Conservation (phyloP, 2,329 filamentous ascomycete species). For the Botrytis cinerea region DNA sequence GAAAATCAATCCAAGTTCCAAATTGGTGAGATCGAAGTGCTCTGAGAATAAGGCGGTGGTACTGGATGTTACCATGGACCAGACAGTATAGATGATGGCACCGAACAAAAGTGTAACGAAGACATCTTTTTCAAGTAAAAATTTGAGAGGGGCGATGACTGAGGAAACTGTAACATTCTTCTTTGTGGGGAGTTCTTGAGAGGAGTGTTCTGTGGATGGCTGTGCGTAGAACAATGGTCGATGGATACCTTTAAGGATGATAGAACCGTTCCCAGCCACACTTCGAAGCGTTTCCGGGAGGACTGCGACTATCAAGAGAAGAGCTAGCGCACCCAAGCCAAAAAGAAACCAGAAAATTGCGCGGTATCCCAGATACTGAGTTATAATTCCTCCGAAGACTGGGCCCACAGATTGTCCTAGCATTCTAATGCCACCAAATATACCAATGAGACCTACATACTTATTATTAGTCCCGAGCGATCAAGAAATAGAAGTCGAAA, state of each 20-base stretch:
- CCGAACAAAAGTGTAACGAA: slow-evolving; percentile 43
- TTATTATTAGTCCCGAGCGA: not conserved
- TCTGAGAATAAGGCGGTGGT: slow-evolving; percentile 45
- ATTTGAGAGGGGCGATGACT: slow-evolving; percentile 45
- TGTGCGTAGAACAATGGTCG: slow-evolving; percentile 44
- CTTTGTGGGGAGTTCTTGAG: slow-evolving; percentile 34
- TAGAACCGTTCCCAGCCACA: slow-evolving; percentile 36
- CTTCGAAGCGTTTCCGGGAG: slow-evolving; percentile 36
- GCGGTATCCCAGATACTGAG: slow-evolving; percentile 49
- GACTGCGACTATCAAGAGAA: slow-evolving; percentile 41
- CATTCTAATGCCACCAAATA: slow-evolving; percentile 30
- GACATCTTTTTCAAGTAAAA: slow-evolving; percentile 51
- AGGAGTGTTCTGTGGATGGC: not conserved
- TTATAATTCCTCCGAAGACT: slow-evolving; percentile 50
- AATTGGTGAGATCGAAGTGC: slow-evolving; percentile 45
- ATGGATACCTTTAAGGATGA: slow-evolving; percentile 42
- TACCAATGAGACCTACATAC: not conserved
- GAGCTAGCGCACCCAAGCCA: slow-evolving; percentile 44
- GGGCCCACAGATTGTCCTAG: slow-evolving; percentile 45
- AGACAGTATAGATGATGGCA: slow-evolving; percentile 17
- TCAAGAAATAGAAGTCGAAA: not conserved
- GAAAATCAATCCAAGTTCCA: slow-evolving; percentile 43
- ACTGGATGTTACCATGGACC: slow-evolving; percentile 35
- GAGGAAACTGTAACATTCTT: slow-evolving; percentile 42
- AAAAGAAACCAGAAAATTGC: slow-evolving; percentile 52